Base-by-base conservation (phyloP, 768 basidiomycete species). In the Cubamyces lactineus region DNA sequence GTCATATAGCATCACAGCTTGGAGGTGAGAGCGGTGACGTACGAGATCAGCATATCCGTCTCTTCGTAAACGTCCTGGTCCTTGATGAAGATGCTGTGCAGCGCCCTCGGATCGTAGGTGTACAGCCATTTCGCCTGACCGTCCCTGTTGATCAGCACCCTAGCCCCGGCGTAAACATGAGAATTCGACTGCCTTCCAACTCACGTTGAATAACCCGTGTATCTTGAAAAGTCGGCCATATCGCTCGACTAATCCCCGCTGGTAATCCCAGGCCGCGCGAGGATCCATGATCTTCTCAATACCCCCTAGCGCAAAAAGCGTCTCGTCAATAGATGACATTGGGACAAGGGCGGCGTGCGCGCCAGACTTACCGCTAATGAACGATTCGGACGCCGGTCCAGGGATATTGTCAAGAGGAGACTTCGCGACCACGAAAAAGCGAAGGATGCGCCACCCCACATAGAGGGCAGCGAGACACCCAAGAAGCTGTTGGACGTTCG, bases 41-140 rank as follows among this genome's bases (percentile, higher is more conserved):
- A 62, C 61, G 42, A 42, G n/a, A 62, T 39, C 30, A 50, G 52
- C 54, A 50, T 57, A 12, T 38, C 62, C 0, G 80, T 49, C 38
- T 62, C 61, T 19, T 62, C 61, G 23, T 52, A 62, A 12, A 57
- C 43, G 43, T 62, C 52, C 17, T 50, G 48, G 19, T 62, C 61
- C 51, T 62, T 62, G 16, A 62, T 51, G 12, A 63, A 51, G 24
- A 62, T 62, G 23, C 41, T 24, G n/a, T 62, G 61, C 61, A 62
- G 50, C 2, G 61, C 61, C 15, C 30, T 43, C 1, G 61, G 54
- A 30, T 62, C 61, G 34, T 57, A 62, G 3, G 46, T 42, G 43
- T 57, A 62, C 21, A 62, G n/a, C 17, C 34, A 34, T 34, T 34
- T 34, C 34, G 34, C 34, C 34, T 34, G 34, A 34, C 5, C 5